Percentiles rank a stretch among this genome's conserved stretches.
Evolutionary conservation across 2,329 filamentous ascomycete genomes (phyloP).

Genomic region (Chaetomium sp.): DNA sequence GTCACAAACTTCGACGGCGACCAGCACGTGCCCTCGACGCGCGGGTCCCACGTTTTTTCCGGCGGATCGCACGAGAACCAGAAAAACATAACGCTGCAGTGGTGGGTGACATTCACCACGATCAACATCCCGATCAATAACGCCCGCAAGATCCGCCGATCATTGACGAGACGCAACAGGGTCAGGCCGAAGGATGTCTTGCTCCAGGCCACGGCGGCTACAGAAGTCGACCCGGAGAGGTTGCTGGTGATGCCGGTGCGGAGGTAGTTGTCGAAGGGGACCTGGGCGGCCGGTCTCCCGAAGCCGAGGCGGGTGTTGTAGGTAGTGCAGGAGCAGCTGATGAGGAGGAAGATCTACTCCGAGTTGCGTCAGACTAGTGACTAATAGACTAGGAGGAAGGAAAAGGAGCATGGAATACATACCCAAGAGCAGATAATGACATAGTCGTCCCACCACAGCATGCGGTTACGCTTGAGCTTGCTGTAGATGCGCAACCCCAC

Average conservation of each 20-base stretch:
- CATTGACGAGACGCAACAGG: constrained; percentile 28
- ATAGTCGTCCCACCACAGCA: constrained; percentile 30
- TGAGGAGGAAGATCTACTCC: constrained; percentile 12
- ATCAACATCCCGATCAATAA: constrained; percentile 29
- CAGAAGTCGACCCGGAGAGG: constrained; percentile 25
- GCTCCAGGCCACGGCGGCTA: constrained; percentile 29
- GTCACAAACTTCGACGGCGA: constrained; percentile 11
- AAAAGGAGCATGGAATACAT: neutral
- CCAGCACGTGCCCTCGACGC: constrained; percentile 25
- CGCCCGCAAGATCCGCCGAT: constrained; percentile 20
- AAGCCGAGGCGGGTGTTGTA: constrained; percentile 20
- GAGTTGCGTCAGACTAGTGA: neutral
- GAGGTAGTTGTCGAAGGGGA: constrained; percentile 15
- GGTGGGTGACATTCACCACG: constrained; percentile 29
- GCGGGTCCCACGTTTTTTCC: constrained; percentile 24
- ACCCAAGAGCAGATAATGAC: constrained; percentile 27
- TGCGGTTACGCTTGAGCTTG: constrained; percentile 23
- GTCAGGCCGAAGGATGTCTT: constrained; percentile 36
- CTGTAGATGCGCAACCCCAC: constrained; percentile 21
- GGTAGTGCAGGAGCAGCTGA: constrained; percentile 12
- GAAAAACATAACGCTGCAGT: constrained; percentile 23
- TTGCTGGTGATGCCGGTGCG: constrained; percentile 16
- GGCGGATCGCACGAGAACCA: constrained; percentile 28
- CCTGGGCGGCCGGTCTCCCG: constrained; percentile 12
- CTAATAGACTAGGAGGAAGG: no score